Base-by-base conservation (phyloP, 345 rosid genomes). In the Hypericum perforatum region DNA sequence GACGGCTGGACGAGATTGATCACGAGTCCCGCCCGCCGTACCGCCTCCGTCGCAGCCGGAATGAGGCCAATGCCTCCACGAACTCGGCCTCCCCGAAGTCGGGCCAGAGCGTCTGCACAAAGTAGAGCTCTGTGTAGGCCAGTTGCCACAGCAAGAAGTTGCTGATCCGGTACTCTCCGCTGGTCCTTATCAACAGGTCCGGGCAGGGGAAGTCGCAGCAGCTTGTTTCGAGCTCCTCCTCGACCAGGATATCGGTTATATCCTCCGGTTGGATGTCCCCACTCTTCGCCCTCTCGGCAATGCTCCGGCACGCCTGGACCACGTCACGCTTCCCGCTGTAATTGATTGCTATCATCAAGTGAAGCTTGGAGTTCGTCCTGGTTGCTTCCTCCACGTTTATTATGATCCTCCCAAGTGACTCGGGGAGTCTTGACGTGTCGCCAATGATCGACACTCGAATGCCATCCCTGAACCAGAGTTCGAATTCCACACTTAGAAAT, bases 91-190 rank as follows among this genome's bases (percentile, higher is more conserved):
- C 64, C 39, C 88, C 78, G 14, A 89, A 89, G 73, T 85, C 92
- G 41, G 97, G 97, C 95, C 97, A 85, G 0, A 83, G 70, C 0
- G 81, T 46, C 49, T 68, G 75, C 7, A 61, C 74, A 14, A 89
- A 83, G 72, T 72, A 81, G 15, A 89, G 83, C 41, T 89, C 97
- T 0, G 95, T 81, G 54, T 89, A 79, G 12, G 95, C 97, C 60
- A 83, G 60, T 39, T 85, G 92, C 89, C 89, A 89, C 49, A 85
- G 47, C 70, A 85, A 70, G 71, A 85, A 89, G 78, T 83, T 85
- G 65, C 92, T 89, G 45, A 89, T 77, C 61, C 97, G 55, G 3
- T 78, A 74, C 63, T 83, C 97, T 10, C 87, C 84, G 0, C 92
- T 85, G 2, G 95, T 89, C 72, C 95, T 71, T 36, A 89, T 85